Conservation (phyloP, 2,329 filamentous ascomycete genomes). For the Ophiostoma perfectum region DNA sequence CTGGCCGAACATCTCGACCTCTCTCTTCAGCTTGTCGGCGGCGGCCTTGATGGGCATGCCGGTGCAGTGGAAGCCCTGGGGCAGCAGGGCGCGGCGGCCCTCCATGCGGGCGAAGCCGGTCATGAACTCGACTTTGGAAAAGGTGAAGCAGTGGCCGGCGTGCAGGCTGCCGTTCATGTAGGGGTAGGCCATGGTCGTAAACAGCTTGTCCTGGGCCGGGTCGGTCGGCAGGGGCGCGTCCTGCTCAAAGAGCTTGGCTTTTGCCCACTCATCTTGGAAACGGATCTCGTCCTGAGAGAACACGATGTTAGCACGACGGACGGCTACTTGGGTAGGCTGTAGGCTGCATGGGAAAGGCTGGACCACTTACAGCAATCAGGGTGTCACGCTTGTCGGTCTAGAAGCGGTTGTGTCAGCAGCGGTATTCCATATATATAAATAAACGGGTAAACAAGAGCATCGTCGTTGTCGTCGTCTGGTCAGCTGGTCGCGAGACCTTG, state of each 20-base stretch:
- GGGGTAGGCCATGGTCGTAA: constrained; percentile 54
- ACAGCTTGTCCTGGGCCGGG: constrained; percentile 86
- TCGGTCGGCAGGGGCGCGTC: constrained; percentile 77
- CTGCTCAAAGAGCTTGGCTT: constrained; percentile 72
- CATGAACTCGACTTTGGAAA: constrained; percentile 88
- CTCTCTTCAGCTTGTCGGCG: constrained; percentile 82
- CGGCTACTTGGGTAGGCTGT: neutral
- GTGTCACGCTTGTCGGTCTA: constrained; percentile 83
- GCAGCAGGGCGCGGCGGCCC: constrained; percentile 80
- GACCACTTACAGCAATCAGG: constrained; percentile 55
- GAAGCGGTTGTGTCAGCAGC: neutral
- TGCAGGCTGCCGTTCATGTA: constrained; percentile 34
- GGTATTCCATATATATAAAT: neutral
- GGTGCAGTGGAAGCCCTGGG: constrained; percentile 91
- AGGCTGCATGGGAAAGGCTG: too few relatives aligned
- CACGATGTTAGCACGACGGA: neutral
- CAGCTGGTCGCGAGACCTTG: neutral
- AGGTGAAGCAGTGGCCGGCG: constrained; percentile 82
- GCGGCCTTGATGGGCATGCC: constrained; percentile 98
- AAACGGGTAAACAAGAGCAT: neutral
- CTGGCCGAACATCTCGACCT: constrained; percentile 82
- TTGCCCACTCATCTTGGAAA: constrained; percentile 81
- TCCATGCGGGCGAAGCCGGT: constrained; percentile 84
- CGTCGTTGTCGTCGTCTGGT: neutral
- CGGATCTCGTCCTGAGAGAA: constrained; percentile 61